Evolutionary conservation across 1,284 basidiomycete genomes (phyloP).

Genomic region (Tetrapyrgos nigripes): DNA sequence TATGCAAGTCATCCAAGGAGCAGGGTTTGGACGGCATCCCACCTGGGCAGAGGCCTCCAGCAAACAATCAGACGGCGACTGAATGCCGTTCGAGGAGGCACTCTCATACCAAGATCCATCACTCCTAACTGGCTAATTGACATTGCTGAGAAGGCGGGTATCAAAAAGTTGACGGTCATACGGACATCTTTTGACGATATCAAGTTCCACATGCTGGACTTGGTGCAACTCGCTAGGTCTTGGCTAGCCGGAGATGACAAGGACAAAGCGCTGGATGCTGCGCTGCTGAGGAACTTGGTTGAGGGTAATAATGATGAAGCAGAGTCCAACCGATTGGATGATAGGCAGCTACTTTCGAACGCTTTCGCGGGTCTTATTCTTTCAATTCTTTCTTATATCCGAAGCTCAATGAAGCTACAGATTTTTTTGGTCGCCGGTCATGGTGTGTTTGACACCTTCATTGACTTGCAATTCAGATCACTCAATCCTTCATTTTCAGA

Average conservation of each 20-base stretch:
- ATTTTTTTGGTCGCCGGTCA: constrained; percentile 35
- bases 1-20: neutral
- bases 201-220: constrained; percentile 32
- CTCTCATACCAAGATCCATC: neutral
- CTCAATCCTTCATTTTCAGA: constrained; percentile 23
- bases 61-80: neutral
- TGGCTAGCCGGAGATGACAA: neutral
- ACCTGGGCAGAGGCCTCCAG: neutral
- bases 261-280: constrained; percentile 35
- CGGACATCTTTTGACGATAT: constrained; percentile 29
- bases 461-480: neutral
- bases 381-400: neutral
- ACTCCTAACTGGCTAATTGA: neutral
- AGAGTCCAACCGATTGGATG: constrained; percentile 26
- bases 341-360: constrained; percentile 40
- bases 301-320: constrained; percentile 45
- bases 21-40: neutral
- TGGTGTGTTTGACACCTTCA: constrained; percentile 11
- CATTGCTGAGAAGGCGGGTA: neutral
- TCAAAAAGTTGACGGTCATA: neutral
- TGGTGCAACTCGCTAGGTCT: constrained; percentile 23
- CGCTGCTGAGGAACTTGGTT: constrained; percentile 49
- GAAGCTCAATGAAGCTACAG: constrained; percentile 14
- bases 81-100: neutral
- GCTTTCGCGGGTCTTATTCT: constrained; percentile 33